Evolutionary conservation across 768 basidiomycete genomes (phyloP).

Genomic region (Mycena galericulata): DNA sequence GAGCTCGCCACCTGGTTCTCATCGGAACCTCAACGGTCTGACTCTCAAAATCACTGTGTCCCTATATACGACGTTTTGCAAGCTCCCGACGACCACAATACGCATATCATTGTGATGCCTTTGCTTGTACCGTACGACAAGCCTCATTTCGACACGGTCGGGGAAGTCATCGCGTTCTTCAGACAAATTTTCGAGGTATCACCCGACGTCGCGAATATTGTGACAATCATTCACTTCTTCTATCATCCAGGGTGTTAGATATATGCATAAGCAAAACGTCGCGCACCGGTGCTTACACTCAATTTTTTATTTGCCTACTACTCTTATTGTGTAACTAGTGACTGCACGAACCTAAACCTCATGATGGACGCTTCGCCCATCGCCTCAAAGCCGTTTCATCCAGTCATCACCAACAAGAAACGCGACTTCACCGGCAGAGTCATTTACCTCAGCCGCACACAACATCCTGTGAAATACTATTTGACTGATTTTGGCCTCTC

Average conservation of each 20-base stretch:
- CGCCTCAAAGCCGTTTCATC: constrained; percentile 40
- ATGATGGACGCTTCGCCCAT: constrained; percentile 42
- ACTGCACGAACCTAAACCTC: constrained; percentile 46
- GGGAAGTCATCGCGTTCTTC: background rate
- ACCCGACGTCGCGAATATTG: constrained; percentile 45
- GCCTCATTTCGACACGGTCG: background rate
- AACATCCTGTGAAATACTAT: constrained; percentile 43
- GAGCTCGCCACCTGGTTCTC: constrained; percentile 44
- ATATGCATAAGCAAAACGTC: constrained; percentile 47
- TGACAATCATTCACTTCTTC: constrained; percentile 11
- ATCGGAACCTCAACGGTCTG: constrained; percentile 15
- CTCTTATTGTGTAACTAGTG: constrained; percentile 33
- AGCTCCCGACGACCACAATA: background rate
- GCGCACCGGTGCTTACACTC: constrained; percentile 43
- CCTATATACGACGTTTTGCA: constrained; percentile 42
- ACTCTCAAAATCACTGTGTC: constrained; percentile 51
- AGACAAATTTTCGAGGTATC: constrained; percentile 26
- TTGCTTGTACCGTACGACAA: background rate
- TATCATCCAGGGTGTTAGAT: constrained; percentile 43
- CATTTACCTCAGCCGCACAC: constrained; percentile 34
- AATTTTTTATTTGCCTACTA: background rate
- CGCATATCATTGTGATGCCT: background rate
- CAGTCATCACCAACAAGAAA: constrained; percentile 20
- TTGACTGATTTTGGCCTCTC: constrained; percentile 48
- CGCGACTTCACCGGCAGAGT: constrained; percentile 31